Evolutionary conservation across 2,329 filamentous ascomycete genomes (phyloP).

Genomic region (Fusarium temperatum): DNA sequence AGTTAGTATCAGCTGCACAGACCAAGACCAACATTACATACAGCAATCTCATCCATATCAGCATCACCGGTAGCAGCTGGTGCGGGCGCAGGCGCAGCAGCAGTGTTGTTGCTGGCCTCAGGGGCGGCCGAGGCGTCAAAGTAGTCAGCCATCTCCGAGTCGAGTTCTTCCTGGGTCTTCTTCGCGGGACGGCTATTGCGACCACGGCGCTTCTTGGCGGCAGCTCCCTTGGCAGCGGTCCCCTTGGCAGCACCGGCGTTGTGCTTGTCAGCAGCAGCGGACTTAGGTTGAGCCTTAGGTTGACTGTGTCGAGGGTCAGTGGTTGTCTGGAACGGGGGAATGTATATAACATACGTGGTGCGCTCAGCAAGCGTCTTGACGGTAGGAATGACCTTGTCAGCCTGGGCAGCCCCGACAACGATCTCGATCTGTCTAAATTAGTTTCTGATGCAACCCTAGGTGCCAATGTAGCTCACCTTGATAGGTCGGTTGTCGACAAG

Average conservation of each 20-base stretch:
- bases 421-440: slow-evolving; percentile 78
- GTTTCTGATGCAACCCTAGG: neutral
- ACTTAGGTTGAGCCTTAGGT: slow-evolving; percentile 72
- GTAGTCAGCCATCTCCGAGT: slow-evolving; percentile 98
- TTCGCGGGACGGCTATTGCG: slow-evolving; percentile 72
- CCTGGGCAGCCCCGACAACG: slow-evolving; percentile 79
- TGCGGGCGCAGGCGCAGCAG: slow-evolving; percentile 58
- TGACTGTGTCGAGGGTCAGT: slow-evolving; percentile 41
- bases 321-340: neutral
- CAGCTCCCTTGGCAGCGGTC: slow-evolving; percentile 54
- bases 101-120: slow-evolving; percentile 54
- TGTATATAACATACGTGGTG: slow-evolving; percentile 66
- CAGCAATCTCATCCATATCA: slow-evolving; percentile 72
- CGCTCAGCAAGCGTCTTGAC: slow-evolving; percentile 83
- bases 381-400: slow-evolving; percentile 71
- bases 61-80: slow-evolving; percentile 63
- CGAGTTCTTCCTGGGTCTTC: slow-evolving; percentile 95
- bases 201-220: slow-evolving; percentile 61
- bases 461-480: slow-evolving; percentile 68
- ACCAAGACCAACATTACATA: slow-evolving; percentile 31
- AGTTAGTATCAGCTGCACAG: slow-evolving; percentile 14
- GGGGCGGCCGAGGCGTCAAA: slow-evolving; percentile 67
- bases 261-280: slow-evolving; percentile 78
- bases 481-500: slow-evolving; percentile 90
- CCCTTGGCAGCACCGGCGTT: slow-evolving; percentile 58